A percentile compares a stretch with the other conserved stretches of the same genome.
Evolutionary conservation across 2,329 filamentous ascomycete genomes (phyloP).

Genomic region (Alternaria arbusti): DNA sequence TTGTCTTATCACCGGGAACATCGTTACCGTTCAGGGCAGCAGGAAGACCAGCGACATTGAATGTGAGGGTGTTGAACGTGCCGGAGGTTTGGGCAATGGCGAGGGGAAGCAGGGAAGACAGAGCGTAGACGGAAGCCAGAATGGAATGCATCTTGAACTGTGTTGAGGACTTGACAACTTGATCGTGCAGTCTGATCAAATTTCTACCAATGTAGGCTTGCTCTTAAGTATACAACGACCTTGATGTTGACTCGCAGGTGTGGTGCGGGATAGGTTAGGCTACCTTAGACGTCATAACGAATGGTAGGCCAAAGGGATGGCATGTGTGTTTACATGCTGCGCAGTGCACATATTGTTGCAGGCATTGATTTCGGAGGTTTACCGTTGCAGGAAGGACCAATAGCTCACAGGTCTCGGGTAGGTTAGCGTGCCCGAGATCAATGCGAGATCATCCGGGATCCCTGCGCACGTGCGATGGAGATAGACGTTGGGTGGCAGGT

Average conservation of each 20-base stretch:
- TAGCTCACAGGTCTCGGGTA: constrained; percentile 1
- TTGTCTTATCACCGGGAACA: constrained; percentile 66
- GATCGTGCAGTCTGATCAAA: not conserved
- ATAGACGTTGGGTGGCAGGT: constrained; percentile 5
- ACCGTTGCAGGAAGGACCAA: constrained; percentile 18
- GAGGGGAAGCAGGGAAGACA: constrained; percentile 12
- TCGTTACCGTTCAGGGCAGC: constrained; percentile 64
- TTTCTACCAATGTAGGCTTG: not conserved
- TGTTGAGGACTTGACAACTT: not conserved
- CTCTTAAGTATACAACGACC: constrained; percentile 11
- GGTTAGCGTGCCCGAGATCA: constrained; percentile 18
- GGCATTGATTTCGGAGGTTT: constrained; percentile 14
- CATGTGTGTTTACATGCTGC: constrained; percentile 18
- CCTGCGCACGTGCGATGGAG: constrained; percentile 17
- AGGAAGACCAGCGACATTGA: constrained; percentile 68
- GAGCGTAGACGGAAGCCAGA: constrained; percentile 6
- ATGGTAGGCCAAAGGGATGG: constrained; percentile 9
- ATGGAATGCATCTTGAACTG: constrained; percentile 19
- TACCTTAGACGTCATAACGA: constrained; percentile 5
- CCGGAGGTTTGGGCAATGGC: constrained; percentile 40
- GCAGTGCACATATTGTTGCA: constrained; percentile 14
- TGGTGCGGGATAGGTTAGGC: not conserved
- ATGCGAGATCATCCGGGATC: constrained; percentile 14
- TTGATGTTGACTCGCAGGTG: not conserved
- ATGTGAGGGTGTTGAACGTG: constrained; percentile 60